Base-by-base conservation (phyloP, 2,329 filamentous ascomycete species). In the Pseudogymnoascus sp. region DNA sequence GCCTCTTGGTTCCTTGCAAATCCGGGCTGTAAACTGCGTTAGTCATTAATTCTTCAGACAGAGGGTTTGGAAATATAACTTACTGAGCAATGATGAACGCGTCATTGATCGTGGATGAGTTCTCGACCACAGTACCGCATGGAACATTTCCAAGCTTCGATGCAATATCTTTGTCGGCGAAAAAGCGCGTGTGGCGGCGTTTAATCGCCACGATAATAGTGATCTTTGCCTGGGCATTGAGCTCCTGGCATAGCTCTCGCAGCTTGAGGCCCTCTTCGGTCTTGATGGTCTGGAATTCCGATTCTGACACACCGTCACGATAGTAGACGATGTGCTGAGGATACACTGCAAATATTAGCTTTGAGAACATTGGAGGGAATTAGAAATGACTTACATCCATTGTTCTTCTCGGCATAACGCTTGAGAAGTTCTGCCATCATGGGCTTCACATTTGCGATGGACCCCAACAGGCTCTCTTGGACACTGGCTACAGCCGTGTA, bases 141-240 rank as follows among this genome's bases (percentile, higher is more conserved):
- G 2, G 95, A 93, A 0, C 93, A 93, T 0, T 83, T 67, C 96
- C 96, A 56, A 81, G 82, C 72, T 99, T 95, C 3, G 77, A 82
- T 7, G 79, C 75, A 3, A 64, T 65, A 7, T 68, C 72, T 63
- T 83, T 81, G 16, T 75, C 76, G 0, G 78, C 75, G 78, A 98
- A 98, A 74, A 96, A 92, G 12, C 95, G 89, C 61, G 96, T 87
- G 70, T 97, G 93, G 68, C 99, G 95, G 3, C 95, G 89, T 82
- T 99, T 99, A 1, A 90, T 93, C 1, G 90, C 93, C 43, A 98
- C 84, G 40, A 96, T 85, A 8, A 96, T 91, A 0, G 92, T 92
- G 70, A 97, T 87, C 72, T 89, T 89, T 12, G 69, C 67, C 66
- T 70, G 33, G 19, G 22, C 26, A 1, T 37, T 19, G 14, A 60